phyloP scores from a whole-genome alignment of 176 grass and related monocot species.

The Rhipidocladum racemiflorum region DNA sequence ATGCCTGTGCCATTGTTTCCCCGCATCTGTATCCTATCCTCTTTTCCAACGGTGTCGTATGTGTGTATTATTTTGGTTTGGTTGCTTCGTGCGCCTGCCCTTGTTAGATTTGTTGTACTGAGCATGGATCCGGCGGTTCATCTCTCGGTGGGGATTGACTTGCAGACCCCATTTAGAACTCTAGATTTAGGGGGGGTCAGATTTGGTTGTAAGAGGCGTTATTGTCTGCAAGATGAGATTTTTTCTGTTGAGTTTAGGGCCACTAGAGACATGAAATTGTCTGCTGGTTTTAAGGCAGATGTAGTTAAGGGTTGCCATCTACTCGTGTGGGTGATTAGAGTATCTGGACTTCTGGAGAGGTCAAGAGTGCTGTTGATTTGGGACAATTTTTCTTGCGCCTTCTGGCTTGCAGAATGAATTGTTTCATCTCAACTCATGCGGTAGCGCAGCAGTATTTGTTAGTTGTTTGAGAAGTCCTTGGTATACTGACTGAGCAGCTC shows the following conservation, averaged over 20 bases:
- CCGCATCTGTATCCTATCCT: not conserved
- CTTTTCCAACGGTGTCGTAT: not conserved
- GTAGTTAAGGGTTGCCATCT: not conserved
- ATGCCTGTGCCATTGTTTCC: not conserved
- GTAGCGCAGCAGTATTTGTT: not conserved
- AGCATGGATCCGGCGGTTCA: not conserved
- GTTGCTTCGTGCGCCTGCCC: not conserved
- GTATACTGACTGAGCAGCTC: not conserved
- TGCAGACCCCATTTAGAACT: not conserved
- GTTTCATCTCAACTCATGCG: not conserved
- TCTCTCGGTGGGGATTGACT: not conserved
- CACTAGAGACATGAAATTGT: not conserved
- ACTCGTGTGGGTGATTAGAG: not conserved
- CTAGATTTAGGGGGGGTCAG: not conserved
- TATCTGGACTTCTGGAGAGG: not conserved
- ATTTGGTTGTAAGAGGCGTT: not conserved
- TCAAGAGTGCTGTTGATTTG: not conserved
- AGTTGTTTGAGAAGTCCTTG: not conserved
- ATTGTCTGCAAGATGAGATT: not conserved
- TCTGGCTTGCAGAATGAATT: not conserved
- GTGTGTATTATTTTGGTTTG: not conserved
- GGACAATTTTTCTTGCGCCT: not conserved
- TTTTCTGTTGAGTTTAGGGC: not conserved
- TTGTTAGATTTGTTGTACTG: not conserved
- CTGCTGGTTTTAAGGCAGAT: not conserved